These are phyloP conservation scores for Stachybotrys chlorohalonatus DNA, from an alignment of 2,329 filamentous ascomycete genomes.

Conservation along the genomic window DNA sequence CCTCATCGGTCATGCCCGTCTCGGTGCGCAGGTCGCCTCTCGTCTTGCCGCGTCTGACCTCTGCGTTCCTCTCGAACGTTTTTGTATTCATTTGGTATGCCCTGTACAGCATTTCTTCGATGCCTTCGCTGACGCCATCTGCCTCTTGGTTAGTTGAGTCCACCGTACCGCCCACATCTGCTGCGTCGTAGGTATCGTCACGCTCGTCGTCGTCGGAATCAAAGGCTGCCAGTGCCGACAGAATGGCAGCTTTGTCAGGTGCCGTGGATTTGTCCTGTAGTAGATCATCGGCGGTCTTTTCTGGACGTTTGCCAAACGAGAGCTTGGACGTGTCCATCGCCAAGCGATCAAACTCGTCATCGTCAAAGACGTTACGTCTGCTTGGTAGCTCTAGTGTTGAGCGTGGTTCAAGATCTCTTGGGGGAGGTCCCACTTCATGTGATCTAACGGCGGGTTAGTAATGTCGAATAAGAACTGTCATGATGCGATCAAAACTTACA, in stretches of 20 bases:
- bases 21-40: constrained; percentile 60
- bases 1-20: constrained; percentile 86
- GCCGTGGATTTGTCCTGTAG: constrained; percentile 55
- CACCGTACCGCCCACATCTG: constrained; percentile 83
- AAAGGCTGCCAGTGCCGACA: constrained; percentile 80
- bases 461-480: neutral
- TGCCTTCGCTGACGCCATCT: constrained; percentile 37
- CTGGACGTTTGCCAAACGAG: constrained; percentile 66
- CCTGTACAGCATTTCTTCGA: constrained; percentile 66
- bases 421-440: constrained; percentile 13
- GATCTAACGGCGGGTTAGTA: constrained; percentile 16
- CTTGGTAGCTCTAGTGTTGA: constrained; percentile 47
- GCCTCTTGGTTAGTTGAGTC: constrained; percentile 55
- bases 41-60: constrained; percentile 55
- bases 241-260: constrained; percentile 74
- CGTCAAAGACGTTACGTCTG: constrained; percentile 68
- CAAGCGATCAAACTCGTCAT: constrained; percentile 70
- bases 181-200: constrained; percentile 92
- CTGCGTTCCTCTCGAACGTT: constrained; percentile 62
- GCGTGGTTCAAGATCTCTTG: constrained; percentile 41
- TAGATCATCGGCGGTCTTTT: constrained; percentile 61
- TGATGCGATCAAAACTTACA: constrained; percentile 31
- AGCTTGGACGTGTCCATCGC: constrained; percentile 57
- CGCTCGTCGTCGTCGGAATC: constrained; percentile 93
- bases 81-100: constrained; percentile 57